These are phyloP conservation scores for Fonsecaea monophora DNA, from an alignment of 2,329 filamentous ascomycete species.

Conservation along the genomic window DNA sequence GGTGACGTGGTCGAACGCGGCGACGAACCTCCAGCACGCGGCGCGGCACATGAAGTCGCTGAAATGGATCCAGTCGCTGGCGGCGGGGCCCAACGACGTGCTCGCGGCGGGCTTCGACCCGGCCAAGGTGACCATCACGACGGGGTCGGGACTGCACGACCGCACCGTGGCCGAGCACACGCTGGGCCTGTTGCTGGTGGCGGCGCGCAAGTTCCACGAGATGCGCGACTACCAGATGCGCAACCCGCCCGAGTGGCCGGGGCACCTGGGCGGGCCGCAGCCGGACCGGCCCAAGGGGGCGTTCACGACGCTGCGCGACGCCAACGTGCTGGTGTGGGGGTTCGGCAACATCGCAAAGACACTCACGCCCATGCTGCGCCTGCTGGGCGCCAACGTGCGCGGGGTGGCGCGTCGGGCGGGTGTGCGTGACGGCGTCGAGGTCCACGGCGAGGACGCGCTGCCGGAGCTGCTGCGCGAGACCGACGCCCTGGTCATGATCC, in stretches of 20 bases:
- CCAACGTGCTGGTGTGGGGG: constrained; percentile 67
- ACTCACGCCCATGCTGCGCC: constrained; percentile 61
- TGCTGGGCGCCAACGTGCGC: constrained; percentile 64
- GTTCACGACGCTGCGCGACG: constrained; percentile 67
- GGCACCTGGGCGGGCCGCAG: constrained; percentile 66
- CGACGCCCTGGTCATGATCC: constrained; percentile 72
- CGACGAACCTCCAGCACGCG: constrained; percentile 66
- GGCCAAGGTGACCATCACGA: constrained; percentile 60
- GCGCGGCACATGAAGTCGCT: constrained; percentile 62
- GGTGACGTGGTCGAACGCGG: constrained; percentile 67
- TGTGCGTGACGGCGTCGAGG: constrained; percentile 65
- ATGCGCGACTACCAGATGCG: constrained; percentile 66
- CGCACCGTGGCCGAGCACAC: constrained; percentile 70
- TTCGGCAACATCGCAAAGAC: constrained; percentile 71
- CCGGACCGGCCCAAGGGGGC: constrained; percentile 53
- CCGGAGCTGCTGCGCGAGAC: constrained; percentile 62
- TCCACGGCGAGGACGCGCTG: constrained; percentile 63
- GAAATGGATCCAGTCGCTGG: constrained; percentile 71
- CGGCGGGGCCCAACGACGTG: constrained; percentile 71
- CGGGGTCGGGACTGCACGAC: constrained; percentile 69
- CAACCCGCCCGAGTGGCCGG: constrained; percentile 60
- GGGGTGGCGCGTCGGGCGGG: constrained; percentile 65
- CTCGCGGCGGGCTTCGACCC: constrained; percentile 66
- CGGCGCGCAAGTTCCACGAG: constrained; percentile 36
- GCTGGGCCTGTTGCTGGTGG: constrained; percentile 55